Conservation (phyloP, 2,329 filamentous ascomycete genomes). For the Sporothrix curviconia region DNA sequence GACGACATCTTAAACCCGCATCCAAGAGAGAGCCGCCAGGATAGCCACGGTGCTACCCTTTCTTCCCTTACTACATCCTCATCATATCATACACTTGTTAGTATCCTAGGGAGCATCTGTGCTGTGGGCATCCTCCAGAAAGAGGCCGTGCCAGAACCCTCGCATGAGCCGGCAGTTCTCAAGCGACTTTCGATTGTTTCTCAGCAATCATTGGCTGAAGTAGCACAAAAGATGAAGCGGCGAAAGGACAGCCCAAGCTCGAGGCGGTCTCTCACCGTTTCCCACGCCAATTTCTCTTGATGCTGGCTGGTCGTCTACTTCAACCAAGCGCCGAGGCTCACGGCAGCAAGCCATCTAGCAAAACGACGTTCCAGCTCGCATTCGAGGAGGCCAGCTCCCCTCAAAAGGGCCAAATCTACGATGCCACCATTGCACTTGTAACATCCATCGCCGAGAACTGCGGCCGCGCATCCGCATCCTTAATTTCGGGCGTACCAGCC, state of each 20-base stretch:
- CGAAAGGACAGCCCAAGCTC: neutral
- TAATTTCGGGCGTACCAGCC: slow-evolving; percentile 19
- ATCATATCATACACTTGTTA: slow-evolving; percentile 35
- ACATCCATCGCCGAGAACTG: slow-evolving; percentile 43
- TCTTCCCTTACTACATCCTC: neutral
- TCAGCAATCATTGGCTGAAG: neutral
- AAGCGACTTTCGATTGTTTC: neutral
- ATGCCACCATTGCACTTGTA: slow-evolving; percentile 33
- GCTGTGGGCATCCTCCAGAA: slow-evolving; percentile 29
- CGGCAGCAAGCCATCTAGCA: no score
- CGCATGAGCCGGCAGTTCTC: neutral
- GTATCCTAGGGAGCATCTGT: slow-evolving; percentile 35
- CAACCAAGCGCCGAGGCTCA: neutral
- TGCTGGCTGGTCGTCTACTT: neutral
- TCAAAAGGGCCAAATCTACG: slow-evolving; percentile 23
- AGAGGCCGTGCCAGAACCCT: slow-evolving; percentile 10
- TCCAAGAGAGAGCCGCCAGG: neutral
- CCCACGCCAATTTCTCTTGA: neutral
- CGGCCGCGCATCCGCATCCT: slow-evolving; percentile 31
- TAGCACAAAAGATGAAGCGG: neutral
- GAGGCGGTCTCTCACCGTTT: neutral
- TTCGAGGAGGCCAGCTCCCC: neutral
- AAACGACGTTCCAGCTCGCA: neutral
- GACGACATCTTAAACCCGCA: neutral
- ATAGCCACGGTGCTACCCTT: neutral